Percentiles rank a stretch among this genome's conserved stretches.
Conservation (phyloP, 306 rosid species). For the Fagus sylvatica region DNA sequence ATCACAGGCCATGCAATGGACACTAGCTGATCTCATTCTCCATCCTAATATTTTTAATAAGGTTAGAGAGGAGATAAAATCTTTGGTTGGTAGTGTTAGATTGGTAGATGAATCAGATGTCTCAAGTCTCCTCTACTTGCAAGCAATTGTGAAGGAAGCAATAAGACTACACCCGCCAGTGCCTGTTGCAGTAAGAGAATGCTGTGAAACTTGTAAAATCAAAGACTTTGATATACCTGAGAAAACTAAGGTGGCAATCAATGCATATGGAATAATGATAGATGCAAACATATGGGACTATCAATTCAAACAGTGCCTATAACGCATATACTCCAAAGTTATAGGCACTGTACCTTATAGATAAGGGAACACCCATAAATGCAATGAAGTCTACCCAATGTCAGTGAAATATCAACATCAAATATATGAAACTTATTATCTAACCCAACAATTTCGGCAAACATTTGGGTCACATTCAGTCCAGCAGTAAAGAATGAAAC, state of each 20-base stretch:
- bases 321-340: too few species aligned
- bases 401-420: too few species aligned
- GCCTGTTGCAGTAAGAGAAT: slow-evolving; percentile 40
- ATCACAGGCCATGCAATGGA: slow-evolving; percentile 53
- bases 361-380: too few species aligned
- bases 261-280: slow-evolving; percentile 50
- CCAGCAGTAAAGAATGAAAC: too few species aligned
- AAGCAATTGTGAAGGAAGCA: slow-evolving; percentile 51
- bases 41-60: slow-evolving; percentile 38
- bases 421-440: too few species aligned
- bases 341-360: too few species aligned
- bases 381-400: too few species aligned
- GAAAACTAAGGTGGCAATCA: slow-evolving; percentile 44
- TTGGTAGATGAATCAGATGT: slow-evolving; percentile 48
- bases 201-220: slow-evolving; percentile 40
- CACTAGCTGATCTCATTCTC: slow-evolving; percentile 54
- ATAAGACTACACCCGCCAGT: slow-evolving; percentile 43
- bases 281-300: slow-evolving; percentile 41
- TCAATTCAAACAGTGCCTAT: too few species aligned
- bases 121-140: slow-evolving; percentile 41
- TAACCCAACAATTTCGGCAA: too few species aligned
- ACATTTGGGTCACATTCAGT: too few species aligned
- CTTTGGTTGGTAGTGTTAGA: slow-evolving; percentile 28
- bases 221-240: slow-evolving; percentile 39
- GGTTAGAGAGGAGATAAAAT: slow-evolving; percentile 42